Base-by-base conservation (phyloP, 1,284 basidiomycete genomes). In the Ustilago crameri region DNA sequence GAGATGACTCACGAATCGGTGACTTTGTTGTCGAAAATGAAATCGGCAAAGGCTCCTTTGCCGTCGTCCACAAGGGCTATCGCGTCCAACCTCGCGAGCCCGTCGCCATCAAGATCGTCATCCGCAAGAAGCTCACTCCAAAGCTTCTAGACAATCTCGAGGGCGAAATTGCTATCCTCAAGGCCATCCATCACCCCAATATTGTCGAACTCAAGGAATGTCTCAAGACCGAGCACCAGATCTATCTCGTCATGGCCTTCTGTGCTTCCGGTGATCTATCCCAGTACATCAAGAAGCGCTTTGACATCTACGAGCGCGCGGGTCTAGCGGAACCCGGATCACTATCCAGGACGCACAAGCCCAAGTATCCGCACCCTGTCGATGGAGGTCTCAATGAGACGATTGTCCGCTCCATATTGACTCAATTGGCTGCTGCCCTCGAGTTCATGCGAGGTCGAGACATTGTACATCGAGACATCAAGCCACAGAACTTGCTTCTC, bases 191-290 rank as follows among this genome's bases (percentile, higher is more conserved):
- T 18, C 93, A 99, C 84, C 88, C 91, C 52, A 94, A 98, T 85
- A 92, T 99, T 57, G 97, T 96, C 27, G 90, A 90, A 73, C 88
- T 98, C 23, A 89, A 93, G 56, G 93, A 98, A 82, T 96, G 97
- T 78, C 89, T 98, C 64, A 92, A 93, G 81, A 93, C 93, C 26
- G 92, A 95, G 76, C 88, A 89, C 58, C 90, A 95, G 83, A 97
- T 98, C 82, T 97, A 97, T 86, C 89, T 99, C 56, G 91, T 99
- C 81, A 98, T 98, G 91, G 94, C 95, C 79, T 98, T 90, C 84
- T 98, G 95, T 84, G 90, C 93, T 0, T 94, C 93, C 3, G 94
- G 94, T 14, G 96, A 99, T 84, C 89, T 99, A 43, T 93, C 93
- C 0, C 89, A 93, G 76, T 98, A 98, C 83, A 95, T 98, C 86